Conservation (phyloP, 768 basidiomycete species). For the Boletales sp. region DNA sequence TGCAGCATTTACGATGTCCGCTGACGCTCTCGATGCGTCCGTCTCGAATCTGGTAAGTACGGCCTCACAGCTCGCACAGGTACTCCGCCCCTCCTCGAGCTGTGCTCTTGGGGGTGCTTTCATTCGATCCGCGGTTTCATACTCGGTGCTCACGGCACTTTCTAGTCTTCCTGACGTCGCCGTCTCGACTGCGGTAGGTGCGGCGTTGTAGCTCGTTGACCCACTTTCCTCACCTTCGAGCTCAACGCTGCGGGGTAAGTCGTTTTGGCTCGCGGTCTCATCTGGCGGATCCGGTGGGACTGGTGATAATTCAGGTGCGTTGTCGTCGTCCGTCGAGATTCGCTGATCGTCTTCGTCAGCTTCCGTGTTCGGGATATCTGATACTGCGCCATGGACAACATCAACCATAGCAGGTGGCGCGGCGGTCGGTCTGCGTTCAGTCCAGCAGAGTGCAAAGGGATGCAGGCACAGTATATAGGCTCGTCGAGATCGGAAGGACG, state of each 20-base stretch:
- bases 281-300: neutral
- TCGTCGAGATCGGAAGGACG: constrained; percentile 55
- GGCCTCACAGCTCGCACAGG: too few relatives aligned
- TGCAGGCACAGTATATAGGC: constrained; percentile 73
- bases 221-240: neutral
- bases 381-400: constrained; percentile 80
- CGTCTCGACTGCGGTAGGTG: too few relatives aligned
- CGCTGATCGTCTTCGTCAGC: neutral
- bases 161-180: too few relatives aligned
- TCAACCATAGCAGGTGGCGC: constrained; percentile 74
- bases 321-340: neutral
- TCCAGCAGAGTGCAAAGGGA: constrained; percentile 76
- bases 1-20: too few relatives aligned
- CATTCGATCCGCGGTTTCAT: too few relatives aligned
- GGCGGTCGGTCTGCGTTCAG: constrained; percentile 49
- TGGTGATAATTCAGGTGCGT: neutral
- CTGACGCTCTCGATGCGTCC: too few relatives aligned
- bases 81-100: too few relatives aligned
- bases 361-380: constrained; percentile 43
- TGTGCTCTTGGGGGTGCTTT: too few relatives aligned
- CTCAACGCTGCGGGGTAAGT: neutral
- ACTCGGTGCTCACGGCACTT: too few relatives aligned
- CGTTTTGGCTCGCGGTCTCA: neutral
- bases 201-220: neutral
- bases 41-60: too few relatives aligned